Conservation (phyloP, 768 basidiomycete species). For the Podaxis carcinomalis region DNA sequence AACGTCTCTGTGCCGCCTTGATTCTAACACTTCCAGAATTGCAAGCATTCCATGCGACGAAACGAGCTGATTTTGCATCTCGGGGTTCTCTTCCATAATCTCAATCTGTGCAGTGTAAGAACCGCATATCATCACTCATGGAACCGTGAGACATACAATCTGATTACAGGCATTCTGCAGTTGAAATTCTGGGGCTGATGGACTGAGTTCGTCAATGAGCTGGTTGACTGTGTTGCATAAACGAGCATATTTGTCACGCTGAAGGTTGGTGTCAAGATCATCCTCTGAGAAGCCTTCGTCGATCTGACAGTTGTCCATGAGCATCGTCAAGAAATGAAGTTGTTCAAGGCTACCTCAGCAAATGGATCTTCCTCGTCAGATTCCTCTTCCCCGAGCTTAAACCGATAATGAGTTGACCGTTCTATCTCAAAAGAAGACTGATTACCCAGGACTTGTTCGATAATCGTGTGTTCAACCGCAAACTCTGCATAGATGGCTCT, state of each 20-base stretch:
- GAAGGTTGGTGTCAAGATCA: conserved; percentile 87
- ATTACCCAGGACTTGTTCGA: conserved; percentile 88
- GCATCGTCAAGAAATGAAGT: conserved; percentile 1
- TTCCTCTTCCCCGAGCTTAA: conserved; percentile 74
- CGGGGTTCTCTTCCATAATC: conserved; percentile 75
- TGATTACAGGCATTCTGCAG: conserved; percentile 85
- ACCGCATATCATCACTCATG: not conserved
- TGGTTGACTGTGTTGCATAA: conserved; percentile 77
- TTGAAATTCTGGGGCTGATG: conserved; percentile 77
- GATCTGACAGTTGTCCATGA: conserved; percentile 44
- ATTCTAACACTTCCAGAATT: conserved; percentile 89
- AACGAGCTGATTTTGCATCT: conserved; percentile 86
- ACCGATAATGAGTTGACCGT: not conserved
- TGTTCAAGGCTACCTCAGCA: conserved; percentile 58
- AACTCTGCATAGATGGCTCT: conserved; percentile 63
- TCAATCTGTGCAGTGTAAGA: conserved; percentile 45
- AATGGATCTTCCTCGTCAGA: conserved; percentile 96
- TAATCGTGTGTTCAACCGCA: conserved; percentile 81
- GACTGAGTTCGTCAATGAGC: conserved; percentile 82
- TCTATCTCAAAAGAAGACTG: not conserved
- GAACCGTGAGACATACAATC: conserved; percentile 49
- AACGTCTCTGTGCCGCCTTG: conserved; percentile 80
- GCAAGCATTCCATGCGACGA: conserved; percentile 94
- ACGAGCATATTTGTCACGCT: conserved; percentile 90
- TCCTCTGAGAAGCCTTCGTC: conserved; percentile 92